Evolutionary conservation across 441 rosid species (phyloP), one percentile per base, ranked within the genome.

Genomic region (Bocquillonia castaneifolia): DNA sequence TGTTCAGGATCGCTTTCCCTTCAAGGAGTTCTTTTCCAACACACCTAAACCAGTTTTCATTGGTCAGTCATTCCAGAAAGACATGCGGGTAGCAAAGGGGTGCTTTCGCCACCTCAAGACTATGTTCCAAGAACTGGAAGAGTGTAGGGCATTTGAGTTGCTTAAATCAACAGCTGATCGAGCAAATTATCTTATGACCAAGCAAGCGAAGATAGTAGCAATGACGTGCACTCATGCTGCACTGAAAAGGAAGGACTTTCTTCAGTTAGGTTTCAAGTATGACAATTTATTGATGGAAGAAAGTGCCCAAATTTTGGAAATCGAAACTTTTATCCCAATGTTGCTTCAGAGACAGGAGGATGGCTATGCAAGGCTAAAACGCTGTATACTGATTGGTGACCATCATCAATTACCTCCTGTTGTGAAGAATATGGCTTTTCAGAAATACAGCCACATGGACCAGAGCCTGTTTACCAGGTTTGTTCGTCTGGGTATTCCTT

Each of bases 201-300:
- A 94, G 84, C 99, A 94, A 77, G 98, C 99, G 47, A 94, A 94
- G 84, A 87, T 94, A 74, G 99, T 94, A 62, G 99, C 99, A 68
- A 94, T 94, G 99, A 92, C 99, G 12, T 94, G 99, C 81, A 94
- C 99, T 48, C 99, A 94, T 81, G 99, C 99, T 6, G 99, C 99
- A 23, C 77, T 95, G 60, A 95, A 95, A 79, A 87, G 99, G 82
- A 92, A 90, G 78, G 98, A 95, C 77, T 95, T 95, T 80, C 99
- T 94, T 72, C 91, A 90, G 74, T 78, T 95, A 72, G 99, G 99
- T 60, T 95, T 95, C 84, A 92, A 95, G 79, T 95, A 95, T 75
- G 99, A 95, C 73, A 95, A 95, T 86, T 82, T 95, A 59, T 70
- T 95, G 77, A 95, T 95, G 98, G 99, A 95, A 90, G 98, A 95